These are phyloP conservation scores for Ascobolus immersus DNA, from an alignment of 495 filamentous ascomycete species.

Conservation along the genomic window DNA sequence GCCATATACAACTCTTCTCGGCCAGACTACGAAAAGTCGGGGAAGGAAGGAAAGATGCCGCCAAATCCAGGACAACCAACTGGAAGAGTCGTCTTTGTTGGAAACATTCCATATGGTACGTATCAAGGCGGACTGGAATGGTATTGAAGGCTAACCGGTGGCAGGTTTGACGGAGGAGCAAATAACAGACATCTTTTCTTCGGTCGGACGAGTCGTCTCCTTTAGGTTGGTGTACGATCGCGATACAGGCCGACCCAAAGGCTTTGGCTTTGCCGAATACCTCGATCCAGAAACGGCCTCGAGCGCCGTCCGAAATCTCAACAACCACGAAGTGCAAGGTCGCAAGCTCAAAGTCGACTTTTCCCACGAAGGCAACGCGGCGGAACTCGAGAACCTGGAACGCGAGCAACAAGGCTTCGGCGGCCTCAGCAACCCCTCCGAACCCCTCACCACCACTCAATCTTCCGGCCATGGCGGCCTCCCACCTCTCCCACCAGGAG, in stretches of 20 bases:
- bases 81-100: conserved; percentile 41
- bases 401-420: too few relatives aligned
- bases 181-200: conserved; percentile 68
- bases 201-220: conserved; percentile 59
- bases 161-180: conserved; percentile 76
- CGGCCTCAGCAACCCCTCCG: conserved; percentile 7
- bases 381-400: conserved; percentile 20
- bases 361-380: conserved; percentile 43
- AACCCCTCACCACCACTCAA: conserved; percentile 5
- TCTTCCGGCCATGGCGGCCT: conserved; percentile 24
- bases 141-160: conserved; percentile 3
- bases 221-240: conserved; percentile 87
- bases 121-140: background rate
- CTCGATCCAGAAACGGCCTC: conserved; percentile 73
- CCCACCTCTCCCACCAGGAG: conserved; percentile 60
- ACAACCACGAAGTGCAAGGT: conserved; percentile 84
- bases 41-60: conserved; percentile 1
- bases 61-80: background rate
- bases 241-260: conserved; percentile 80
- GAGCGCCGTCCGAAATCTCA: conserved; percentile 80
- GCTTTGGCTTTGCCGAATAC: conserved; percentile 88
- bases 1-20: too few relatives aligned
- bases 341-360: conserved; percentile 84
- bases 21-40: too few relatives aligned
- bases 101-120: conserved; percentile 51